Evolutionary conservation across 768 basidiomycete species (phyloP).

Genomic region (Gymnopilus dilepis): DNA sequence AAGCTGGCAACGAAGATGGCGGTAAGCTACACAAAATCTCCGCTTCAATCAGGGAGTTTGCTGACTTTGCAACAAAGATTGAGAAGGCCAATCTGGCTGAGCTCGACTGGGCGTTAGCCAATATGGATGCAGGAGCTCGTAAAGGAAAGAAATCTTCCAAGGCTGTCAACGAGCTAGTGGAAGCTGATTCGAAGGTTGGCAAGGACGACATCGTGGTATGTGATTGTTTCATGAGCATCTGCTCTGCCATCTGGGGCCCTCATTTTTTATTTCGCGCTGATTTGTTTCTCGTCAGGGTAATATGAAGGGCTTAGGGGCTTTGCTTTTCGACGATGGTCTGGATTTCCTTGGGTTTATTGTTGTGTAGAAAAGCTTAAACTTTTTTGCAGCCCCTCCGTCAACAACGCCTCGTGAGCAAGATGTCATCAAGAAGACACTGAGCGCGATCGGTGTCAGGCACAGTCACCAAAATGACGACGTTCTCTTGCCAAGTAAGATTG

Average conservation of each 20-base stretch:
- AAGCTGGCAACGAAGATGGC: conserved; percentile 74
- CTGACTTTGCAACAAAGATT: too few relatives aligned
- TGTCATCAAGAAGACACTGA: conserved; percentile 58
- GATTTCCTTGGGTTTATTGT: conserved; percentile 1
- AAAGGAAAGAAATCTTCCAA: conserved; percentile 36
- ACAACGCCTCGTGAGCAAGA: conserved; percentile 45
- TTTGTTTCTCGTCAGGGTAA: conserved; percentile 46
- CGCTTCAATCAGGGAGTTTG: too few relatives aligned
- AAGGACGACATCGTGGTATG: conserved; percentile 43
- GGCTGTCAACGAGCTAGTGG: conserved; percentile 44
- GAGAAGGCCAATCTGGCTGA: conserved; percentile 76
- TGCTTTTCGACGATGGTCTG: conserved; percentile 77
- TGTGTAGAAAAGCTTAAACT: background rate
- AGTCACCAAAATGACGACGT: conserved; percentile 79
- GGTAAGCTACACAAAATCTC: too few relatives aligned
- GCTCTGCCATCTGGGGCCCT: too few relatives aligned
- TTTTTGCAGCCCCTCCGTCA: conserved; percentile 40
- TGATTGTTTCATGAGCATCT: background rate
- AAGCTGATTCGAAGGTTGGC: conserved; percentile 50
- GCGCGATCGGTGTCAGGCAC: conserved; percentile 68
- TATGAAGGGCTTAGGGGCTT: conserved; percentile 61
- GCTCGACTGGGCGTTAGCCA: conserved; percentile 80
- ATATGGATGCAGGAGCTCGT: conserved; percentile 45
- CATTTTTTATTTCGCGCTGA: background rate
- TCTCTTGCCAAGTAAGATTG: conserved; percentile 68